These are phyloP conservation scores for Puccinia hordei DNA, from an alignment of 1,284 basidiomycete genomes.

Conservation along the genomic window DNA sequence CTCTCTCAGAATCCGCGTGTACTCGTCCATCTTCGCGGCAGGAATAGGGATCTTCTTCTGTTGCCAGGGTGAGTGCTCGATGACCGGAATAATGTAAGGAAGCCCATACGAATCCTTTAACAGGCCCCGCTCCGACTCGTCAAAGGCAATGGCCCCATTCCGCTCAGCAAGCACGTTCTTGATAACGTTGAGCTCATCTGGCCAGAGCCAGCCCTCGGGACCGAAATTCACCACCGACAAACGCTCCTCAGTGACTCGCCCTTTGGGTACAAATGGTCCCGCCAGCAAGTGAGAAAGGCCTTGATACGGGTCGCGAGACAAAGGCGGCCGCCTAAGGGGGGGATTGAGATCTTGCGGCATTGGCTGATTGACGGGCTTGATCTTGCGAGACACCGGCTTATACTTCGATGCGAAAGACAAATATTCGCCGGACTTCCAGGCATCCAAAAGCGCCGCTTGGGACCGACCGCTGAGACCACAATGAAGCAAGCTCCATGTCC, in stretches of 20 bases:
- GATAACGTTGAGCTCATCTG: not conserved
- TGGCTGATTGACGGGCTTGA: conserved; percentile 17
- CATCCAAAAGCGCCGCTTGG: not conserved
- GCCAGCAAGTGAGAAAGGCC: not conserved
- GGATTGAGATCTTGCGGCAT: conserved; percentile 19
- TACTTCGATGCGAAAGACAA: conserved; percentile 13
- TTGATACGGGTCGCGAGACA: conserved; percentile 7
- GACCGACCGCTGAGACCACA: not conserved
- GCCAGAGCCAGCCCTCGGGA: not conserved
- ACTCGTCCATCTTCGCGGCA: not conserved
- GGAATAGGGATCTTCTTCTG: not conserved
- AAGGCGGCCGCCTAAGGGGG: not conserved
- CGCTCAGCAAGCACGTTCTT: not conserved
- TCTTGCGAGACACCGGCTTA: conserved; percentile 29
- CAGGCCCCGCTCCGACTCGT: not conserved
- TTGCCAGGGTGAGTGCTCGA: not conserved
- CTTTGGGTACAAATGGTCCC: not conserved
- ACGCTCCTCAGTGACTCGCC: not conserved
- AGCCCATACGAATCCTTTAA: conserved; percentile 5
- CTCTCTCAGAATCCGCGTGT: conserved; percentile 11
- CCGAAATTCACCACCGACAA: not conserved
- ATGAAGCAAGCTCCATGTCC: not conserved
- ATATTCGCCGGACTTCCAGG: not conserved
- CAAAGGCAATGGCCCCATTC: not conserved
- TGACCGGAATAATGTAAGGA: conserved; percentile 21